Base-by-base conservation (phyloP, 1,139 yeast genomes). In the Magnusiomyces suaveolens region DNA sequence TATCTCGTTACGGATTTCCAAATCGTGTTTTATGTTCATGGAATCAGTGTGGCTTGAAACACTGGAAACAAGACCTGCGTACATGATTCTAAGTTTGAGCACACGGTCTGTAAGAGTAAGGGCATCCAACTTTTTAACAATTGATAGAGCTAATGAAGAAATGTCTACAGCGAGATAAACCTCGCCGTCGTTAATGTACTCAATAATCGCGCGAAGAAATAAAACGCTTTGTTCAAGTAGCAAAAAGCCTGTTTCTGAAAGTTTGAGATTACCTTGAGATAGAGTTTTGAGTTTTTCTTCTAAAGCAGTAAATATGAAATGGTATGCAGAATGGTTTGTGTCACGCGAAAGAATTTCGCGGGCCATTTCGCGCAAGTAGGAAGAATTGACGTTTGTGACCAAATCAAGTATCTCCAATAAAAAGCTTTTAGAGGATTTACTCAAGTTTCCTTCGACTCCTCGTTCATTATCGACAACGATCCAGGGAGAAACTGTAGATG, bases 1-100 rank as follows among this genome's bases (percentile, higher is more conserved):
- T 69, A 81, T 79, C 49, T 70, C 70, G 64, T 85, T 87, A 61
- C 92, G 79, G 18, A 78, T 60, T 52, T 73, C 73, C 60, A 76
- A 76, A 43, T 83, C 85, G 47, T 90, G 88, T 43, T 75, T 70
- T 53, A 65, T 58, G 46, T 65, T 64, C 47, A 66, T 52, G 0
- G 64, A 58, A 50, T 64, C 70, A 32, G 60, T 61, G 52, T 60
- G 81, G 72, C 50, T 65, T 54, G 83, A 83, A 48, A 83, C 71
- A 1, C 77, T 74, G 43, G 75, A 73, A 4, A 76, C 72, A 60
- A 83, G 69, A 60, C 80, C 79, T 56, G 87, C 81, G 61, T 82
- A 75, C 55, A 84, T 75, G 54, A 83, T 75, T 57, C 80, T 78
- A 44, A 84, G 71, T 56, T 82, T 61, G 53, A 62, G 73, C 52